Conservation (phyloP, 1,284 basidiomycete species). For the Malassezia vespertilionis region DNA sequence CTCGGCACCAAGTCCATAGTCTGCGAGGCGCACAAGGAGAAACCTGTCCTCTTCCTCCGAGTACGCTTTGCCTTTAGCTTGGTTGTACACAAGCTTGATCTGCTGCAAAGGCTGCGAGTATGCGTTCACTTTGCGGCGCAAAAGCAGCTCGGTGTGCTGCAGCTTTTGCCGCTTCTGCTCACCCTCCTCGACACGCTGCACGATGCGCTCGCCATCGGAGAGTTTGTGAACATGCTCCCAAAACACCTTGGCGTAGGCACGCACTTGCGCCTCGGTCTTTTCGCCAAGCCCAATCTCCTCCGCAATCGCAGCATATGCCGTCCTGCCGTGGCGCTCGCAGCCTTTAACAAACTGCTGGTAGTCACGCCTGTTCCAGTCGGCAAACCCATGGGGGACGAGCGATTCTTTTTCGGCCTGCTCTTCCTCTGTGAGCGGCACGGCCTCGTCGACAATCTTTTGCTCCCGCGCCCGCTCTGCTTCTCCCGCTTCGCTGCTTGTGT, state of each 20-base stretch:
- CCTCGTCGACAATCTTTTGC: slow-evolving; percentile 64
- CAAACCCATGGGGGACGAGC: slow-evolving; percentile 31
- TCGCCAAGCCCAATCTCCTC: slow-evolving; percentile 58
- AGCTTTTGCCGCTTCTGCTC: slow-evolving; percentile 38
- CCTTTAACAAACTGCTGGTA: slow-evolving; percentile 83
- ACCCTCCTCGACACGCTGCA: slow-evolving; percentile 42
- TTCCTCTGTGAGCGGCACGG: slow-evolving; percentile 54
- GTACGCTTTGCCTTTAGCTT: slow-evolving; percentile 72
- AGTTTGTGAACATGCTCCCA: slow-evolving; percentile 80
- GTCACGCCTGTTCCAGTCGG: slow-evolving; percentile 61
- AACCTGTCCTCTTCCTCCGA: slow-evolving; percentile 95
- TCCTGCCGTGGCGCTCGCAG: slow-evolving; percentile 74
- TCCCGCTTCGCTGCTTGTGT: slow-evolving; percentile 25
- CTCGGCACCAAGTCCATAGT: slow-evolving; percentile 83
- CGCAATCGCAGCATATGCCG: slow-evolving; percentile 66
- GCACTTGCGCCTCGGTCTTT: slow-evolving; percentile 71
- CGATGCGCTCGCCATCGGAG: slow-evolving; percentile 38
- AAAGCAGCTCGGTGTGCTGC: slow-evolving; percentile 28
- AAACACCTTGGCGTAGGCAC: slow-evolving; percentile 72
- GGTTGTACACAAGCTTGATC: slow-evolving; percentile 38
- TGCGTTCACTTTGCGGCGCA: slow-evolving; percentile 25
- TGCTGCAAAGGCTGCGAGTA: slow-evolving; percentile 33
- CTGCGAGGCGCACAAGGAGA: slow-evolving; percentile 74
- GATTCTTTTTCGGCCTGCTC: slow-evolving; percentile 63
- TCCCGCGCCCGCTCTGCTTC: slow-evolving; percentile 56